Conservation (phyloP, 169 alveolate species). For the Plasmodium coatneyi region DNA sequence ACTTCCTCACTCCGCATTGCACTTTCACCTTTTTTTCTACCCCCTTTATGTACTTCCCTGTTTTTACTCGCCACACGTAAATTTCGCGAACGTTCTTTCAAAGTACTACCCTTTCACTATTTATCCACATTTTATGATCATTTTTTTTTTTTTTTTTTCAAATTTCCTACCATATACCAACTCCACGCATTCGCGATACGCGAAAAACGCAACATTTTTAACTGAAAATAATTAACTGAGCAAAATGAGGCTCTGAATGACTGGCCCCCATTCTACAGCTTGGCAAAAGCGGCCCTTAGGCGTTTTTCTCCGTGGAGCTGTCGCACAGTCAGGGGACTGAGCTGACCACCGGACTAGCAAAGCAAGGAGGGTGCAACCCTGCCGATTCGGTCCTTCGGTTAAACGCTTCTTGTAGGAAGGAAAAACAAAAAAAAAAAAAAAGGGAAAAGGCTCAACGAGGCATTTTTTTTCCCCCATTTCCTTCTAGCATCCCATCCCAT, state of each 20-base stretch:
- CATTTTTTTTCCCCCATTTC: background rate
- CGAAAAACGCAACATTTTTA: background rate
- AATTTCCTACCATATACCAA: background rate
- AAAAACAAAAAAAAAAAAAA: slow-evolving; percentile 1
- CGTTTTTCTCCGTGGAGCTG: background rate
- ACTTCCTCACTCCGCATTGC: background rate
- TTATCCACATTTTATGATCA: background rate
- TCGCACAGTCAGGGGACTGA: background rate
- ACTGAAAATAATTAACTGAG: background rate
- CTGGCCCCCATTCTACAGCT: background rate
- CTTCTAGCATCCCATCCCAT: background rate
- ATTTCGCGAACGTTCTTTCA: background rate
- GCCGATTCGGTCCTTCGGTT: background rate
- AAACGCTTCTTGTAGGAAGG: background rate
- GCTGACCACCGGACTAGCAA: background rate
- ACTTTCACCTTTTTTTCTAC: background rate
- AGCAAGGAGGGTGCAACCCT: background rate
- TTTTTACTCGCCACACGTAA: background rate
- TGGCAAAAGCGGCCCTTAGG: background rate
- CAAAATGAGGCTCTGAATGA: background rate
- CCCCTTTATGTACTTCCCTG: background rate
- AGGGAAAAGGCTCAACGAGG: background rate
- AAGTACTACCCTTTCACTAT: background rate
- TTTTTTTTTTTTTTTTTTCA: background rate
- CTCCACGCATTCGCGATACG: background rate